Conservation (phyloP, 345 rosid genomes). For the Salix udensis region DNA sequence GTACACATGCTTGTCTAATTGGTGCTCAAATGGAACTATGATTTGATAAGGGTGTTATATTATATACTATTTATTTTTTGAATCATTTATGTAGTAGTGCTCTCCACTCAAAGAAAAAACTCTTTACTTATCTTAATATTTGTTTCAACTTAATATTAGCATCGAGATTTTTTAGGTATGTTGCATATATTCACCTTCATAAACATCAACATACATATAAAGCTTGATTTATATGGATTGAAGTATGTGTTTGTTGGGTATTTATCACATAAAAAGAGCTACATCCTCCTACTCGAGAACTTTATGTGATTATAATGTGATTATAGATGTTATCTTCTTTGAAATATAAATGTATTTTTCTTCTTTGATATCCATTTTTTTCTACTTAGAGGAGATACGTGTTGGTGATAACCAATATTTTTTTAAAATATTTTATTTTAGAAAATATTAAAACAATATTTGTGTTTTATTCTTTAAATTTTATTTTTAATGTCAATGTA, state of each 20-base stretch:
- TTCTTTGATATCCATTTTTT: too few relatives aligned
- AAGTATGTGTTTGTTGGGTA: neutral
- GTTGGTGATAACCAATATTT: too few relatives aligned
- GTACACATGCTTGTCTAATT: neutral
- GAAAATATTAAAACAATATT: too few relatives aligned
- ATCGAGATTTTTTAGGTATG: neutral
- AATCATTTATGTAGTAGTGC: neutral
- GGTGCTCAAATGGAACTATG: too few relatives aligned
- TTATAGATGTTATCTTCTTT: rapidly evolving
- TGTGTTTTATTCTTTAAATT: too few relatives aligned
- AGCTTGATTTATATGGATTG: neutral
- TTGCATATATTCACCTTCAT: neutral
- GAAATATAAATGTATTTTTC: too few relatives aligned
- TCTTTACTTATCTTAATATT: too few relatives aligned
- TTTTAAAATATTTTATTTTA: too few relatives aligned
- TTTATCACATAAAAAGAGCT: neutral
- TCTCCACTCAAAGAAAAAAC: neutral
- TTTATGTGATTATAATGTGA: too few relatives aligned
- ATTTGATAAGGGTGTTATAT: neutral
- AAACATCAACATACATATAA: neutral
- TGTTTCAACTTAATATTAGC: neutral
- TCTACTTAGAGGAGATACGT: neutral
- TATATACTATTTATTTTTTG: neutral
- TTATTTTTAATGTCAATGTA: too few relatives aligned
- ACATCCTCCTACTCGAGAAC: neutral